phyloP scores from a whole-genome alignment of 2,329 filamentous ascomycete species.

The Arthrobotrys sphaeroides region DNA sequence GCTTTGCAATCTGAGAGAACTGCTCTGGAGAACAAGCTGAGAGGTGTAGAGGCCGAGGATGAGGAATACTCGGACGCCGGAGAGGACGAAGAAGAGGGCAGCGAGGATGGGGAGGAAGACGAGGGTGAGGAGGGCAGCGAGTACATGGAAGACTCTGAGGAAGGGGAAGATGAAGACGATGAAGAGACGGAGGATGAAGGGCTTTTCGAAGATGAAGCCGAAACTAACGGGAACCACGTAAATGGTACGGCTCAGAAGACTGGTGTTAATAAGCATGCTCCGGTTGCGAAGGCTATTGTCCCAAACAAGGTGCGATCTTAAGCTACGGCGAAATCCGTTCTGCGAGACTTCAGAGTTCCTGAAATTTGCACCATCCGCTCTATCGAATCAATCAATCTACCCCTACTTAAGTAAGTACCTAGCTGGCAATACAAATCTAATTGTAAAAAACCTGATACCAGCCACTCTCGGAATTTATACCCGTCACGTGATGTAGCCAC shows the following conservation, averaged over 20 bases:
- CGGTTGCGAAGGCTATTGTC: slow-evolving; percentile 23
- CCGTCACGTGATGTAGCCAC: no score
- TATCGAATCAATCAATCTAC: neutral
- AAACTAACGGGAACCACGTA: slow-evolving; percentile 66
- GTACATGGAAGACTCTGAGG: slow-evolving; percentile 68
- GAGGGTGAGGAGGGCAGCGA: slow-evolving; percentile 62
- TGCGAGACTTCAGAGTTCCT: neutral
- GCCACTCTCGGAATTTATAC: no score
- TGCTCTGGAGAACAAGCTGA: slow-evolving; percentile 71
- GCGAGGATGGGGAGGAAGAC: slow-evolving; percentile 66
- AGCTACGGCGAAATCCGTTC: neutral
- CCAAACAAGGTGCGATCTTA: slow-evolving; percentile 32
- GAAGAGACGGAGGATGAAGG: slow-evolving; percentile 71
- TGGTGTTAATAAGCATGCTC: slow-evolving; percentile 7
- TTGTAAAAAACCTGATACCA: no score
- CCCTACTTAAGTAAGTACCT: no score
- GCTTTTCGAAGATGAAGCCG: slow-evolving; percentile 71
- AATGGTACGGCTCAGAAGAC: slow-evolving; percentile 40
- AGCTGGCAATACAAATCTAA: no score
- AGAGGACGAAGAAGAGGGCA: slow-evolving; percentile 69
- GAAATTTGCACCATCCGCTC: slow-evolving; percentile 7
- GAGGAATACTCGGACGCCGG: slow-evolving; percentile 65
- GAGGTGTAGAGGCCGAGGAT: slow-evolving; percentile 69
- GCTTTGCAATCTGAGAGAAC: slow-evolving; percentile 96
- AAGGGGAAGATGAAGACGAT: slow-evolving; percentile 72